A percentile compares a stretch with the other conserved stretches of the same genome.
Conservation (phyloP, 1,284 basidiomycete species). For the Flammula alnicola region DNA sequence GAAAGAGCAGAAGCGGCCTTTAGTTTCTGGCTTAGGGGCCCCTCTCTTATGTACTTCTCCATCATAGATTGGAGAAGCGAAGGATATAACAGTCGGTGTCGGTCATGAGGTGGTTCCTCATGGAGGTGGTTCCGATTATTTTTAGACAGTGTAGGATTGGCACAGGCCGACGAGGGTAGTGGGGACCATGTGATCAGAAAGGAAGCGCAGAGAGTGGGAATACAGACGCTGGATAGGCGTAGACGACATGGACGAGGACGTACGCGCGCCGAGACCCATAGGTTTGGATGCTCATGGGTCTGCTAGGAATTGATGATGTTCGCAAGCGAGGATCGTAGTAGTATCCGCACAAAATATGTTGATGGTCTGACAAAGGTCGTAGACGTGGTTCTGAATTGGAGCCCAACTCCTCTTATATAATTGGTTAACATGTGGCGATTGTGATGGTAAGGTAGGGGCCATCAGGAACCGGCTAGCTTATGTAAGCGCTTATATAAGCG, state of each 20-base stretch:
- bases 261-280: not conserved
- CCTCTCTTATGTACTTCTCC: constrained; percentile 11
- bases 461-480: too few relatives aligned
- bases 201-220: constrained; percentile 11
- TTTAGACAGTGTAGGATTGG: constrained; percentile 2
- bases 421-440: too few relatives aligned
- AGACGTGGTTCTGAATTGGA: too few relatives aligned
- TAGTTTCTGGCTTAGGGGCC: not conserved
- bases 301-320: too few relatives aligned
- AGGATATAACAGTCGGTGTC: constrained; percentile 7
- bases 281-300: not conserved
- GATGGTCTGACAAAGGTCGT: too few relatives aligned
- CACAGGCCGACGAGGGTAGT: not conserved
- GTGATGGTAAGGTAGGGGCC: too few relatives aligned
- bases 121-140: not conserved
- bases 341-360: too few relatives aligned
- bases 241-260: not conserved
- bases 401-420: too few relatives aligned
- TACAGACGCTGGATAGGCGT: not conserved
- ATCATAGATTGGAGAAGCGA: constrained; percentile 4
- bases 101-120: constrained; percentile 9
- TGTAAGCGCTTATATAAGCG: too few relatives aligned
- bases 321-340: too few relatives aligned
- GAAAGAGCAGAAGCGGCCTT: constrained; percentile 50
- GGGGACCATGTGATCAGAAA: constrained; percentile 9